Base-by-base conservation (phyloP, 345 rosid species). In the Cochlearia excelsa region DNA sequence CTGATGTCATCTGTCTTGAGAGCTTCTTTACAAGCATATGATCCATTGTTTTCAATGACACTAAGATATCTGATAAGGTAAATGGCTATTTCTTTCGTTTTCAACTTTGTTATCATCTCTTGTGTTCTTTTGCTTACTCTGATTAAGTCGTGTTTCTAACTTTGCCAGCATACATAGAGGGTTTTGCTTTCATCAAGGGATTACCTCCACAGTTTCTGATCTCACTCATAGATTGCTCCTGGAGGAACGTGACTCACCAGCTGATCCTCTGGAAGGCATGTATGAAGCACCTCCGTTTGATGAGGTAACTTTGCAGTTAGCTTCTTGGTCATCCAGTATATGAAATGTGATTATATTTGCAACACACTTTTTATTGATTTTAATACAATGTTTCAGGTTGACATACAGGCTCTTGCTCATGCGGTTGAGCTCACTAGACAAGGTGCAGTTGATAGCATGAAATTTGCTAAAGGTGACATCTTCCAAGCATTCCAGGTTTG, bases 341-440 rank as follows among this genome's bases (percentile, higher is more conserved):
- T 30, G 31, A 30, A 46, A 35, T 40, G 23, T 40, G 3, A 41
- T n/a, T 41, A 57, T 55, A 34, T 26, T 39, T 51, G 33, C 57
- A 51, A 30, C 43, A 38, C 40, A 23, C 51, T 16, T 16, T 11
- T 3, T 35, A 9, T 34, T 63, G 46, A 50, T 65, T 56, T 55
- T 61, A 8, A 3, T 66, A 41, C 50, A 59, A 37, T 37, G 58
- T 59, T 30, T 47, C 77, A 92, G 98, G 91, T 81, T 68, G 98
- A 92, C 64, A 83, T 92, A 66, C 98, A 92, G 71, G 95, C 98
- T 70, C 95, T 92, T 73, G 91, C 89, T 27, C 97, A 92, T 84
- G 96, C 97, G 23, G 98, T 92, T 41, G 88, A 83, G 74, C 86
- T 92, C 69, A 83, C 88, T 55, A 83, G 98, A 73, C 97, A 92